Base-by-base conservation (phyloP, 148 eudicot species). In the Nepenthes mirabilis region DNA sequence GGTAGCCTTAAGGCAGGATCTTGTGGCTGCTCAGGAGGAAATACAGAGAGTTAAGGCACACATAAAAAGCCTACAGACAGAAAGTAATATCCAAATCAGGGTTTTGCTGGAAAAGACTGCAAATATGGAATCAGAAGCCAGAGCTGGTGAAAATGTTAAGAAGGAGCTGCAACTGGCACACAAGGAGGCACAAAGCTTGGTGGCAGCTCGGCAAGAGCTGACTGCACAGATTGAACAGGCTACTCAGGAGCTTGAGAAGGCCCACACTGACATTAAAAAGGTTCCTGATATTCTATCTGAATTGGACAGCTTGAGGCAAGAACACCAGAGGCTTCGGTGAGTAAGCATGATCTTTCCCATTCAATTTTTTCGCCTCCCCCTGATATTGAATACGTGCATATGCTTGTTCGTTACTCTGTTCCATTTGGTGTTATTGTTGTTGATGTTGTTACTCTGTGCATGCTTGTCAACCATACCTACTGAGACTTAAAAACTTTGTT, bases 281-380 rank as follows among this genome's bases (percentile, higher is more conserved):
- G 67, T 82, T 57, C 97, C 97, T 34, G 84, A 86, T 58, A 66
- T 94, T 91, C 78, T 70, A 32, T 67, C 80, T 50, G 89, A 89
- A 61, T 73, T 89, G 36, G 93, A 86, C 51, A 68, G 70, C 62
- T 68, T 84, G 76, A 86, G 67, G 72, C 60, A 76, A 59, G 99
- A 94, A 63, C 89, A 89, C 68, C 90, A 86, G 54, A 77, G 70
- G 57, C 57, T 94, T 62, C 86, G 95, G 99, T 94, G 62, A 82
- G 96, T 80, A 51, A 64, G 62, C 45, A 2, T 14, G 52, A 32
- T 7, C 10, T 63, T 59, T 53, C 51, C 43, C 56, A 49, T 34
- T 48, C 32, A 14, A 14, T 33, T 14, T 9, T 0, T 40, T 13
- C 11, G 43, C 32, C 14, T 48, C 14, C 56, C 36, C 1, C 34